Base-by-base conservation (phyloP, 305 asterid genomes). In the Fraxinus greggii region DNA sequence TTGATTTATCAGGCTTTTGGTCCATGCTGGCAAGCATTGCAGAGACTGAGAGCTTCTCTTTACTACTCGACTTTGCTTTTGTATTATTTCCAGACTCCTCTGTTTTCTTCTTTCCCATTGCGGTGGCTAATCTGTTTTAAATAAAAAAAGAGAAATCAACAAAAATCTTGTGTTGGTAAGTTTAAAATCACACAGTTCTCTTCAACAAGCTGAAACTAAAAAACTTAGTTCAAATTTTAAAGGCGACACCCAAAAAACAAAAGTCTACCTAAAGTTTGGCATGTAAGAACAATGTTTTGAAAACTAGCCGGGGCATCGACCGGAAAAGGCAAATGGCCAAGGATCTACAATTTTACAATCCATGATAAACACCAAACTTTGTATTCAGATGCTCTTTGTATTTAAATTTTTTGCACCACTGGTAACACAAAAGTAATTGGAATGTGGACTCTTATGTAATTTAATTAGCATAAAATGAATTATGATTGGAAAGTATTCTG, bases 21-120 rank as follows among this genome's bases (percentile, higher is more conserved):
- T 93, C 97, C 98, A 95, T 91, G 80, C 87, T 89, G 13, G 93
- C 95, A 79, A 93, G 95, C 89, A 90, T 78, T 4, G 91, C 95
- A 86, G 98, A 90, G 17, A 93, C 98, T 7, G 97, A 87, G 36
- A 91, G 70, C 79, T 90, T 92, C 88, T 90, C 94, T 82, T 92
- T 91, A 72, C 85, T 85, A 78, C 88, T 82, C 72, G 85, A 92
- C 84, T 90, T 93, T 12, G 87, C 83, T 85, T 93, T 92, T 13
- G 84, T 81, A 86, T 69, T 82, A 32, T 26, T 78, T 59, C 86
- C 88, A 32, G 73, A 82, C 31, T 92, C 97, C 32, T 94, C 97
- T 29, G 88, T 76, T 81, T 91, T 91, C 87, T 93, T 95, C 89
- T 90, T 95, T 4, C 95, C 98, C 98, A 93, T 93, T 4, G 54